Percentiles rank a stretch among this genome's conserved stretches.
phyloP scores from a whole-genome alignment of 768 basidiomycete species.

The Leucocoprinus birnbaumii region DNA sequence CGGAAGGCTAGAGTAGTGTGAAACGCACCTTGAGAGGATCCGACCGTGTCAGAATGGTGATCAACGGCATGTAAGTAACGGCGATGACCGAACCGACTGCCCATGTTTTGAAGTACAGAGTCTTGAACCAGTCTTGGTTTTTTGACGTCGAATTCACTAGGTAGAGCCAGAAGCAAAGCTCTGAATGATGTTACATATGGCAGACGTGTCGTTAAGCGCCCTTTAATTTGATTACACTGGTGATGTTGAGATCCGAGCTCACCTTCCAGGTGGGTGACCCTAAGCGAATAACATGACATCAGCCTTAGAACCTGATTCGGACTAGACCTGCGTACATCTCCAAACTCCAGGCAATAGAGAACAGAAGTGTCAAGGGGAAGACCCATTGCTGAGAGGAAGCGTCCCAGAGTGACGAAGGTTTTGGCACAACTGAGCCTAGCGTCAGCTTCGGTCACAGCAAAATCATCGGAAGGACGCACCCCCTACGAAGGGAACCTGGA shows the following conservation, averaged over 20 bases:
- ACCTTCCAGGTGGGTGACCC: slow-evolving; percentile 84
- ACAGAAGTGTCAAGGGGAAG: slow-evolving; percentile 62
- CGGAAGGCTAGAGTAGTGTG: slow-evolving; percentile 7
- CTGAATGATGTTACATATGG: no score
- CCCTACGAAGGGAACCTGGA: slow-evolving; percentile 39
- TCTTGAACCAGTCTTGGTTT: slow-evolving; percentile 77
- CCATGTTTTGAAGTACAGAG: slow-evolving; percentile 75
- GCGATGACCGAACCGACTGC: slow-evolving; percentile 58
- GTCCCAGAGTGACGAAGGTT: slow-evolving; percentile 60
- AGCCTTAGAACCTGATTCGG: neutral
- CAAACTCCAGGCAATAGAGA: slow-evolving; percentile 67
- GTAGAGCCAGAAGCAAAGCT: slow-evolving; percentile 88
- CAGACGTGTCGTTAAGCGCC: slow-evolving; percentile 10
- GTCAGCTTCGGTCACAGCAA: neutral
- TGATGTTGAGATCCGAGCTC: slow-evolving; percentile 2
- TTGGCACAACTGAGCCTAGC: slow-evolving; percentile 52
- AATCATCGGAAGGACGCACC: slow-evolving; percentile 35
- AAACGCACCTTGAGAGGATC: slow-evolving; percentile 61
- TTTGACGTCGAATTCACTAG: slow-evolving; percentile 61
- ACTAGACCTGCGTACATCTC: slow-evolving; percentile 56
- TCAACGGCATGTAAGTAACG: slow-evolving; percentile 63
- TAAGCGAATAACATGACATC: slow-evolving; percentile 21
- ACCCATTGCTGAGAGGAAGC: slow-evolving; percentile 41
- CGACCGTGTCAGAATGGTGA: slow-evolving; percentile 59
- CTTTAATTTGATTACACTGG: neutral